Percentiles rank a stretch among this genome's conserved stretches.
Evolutionary conservation across 345 rosid genomes (phyloP).

Genomic region (Eutrema yunnanense): DNA sequence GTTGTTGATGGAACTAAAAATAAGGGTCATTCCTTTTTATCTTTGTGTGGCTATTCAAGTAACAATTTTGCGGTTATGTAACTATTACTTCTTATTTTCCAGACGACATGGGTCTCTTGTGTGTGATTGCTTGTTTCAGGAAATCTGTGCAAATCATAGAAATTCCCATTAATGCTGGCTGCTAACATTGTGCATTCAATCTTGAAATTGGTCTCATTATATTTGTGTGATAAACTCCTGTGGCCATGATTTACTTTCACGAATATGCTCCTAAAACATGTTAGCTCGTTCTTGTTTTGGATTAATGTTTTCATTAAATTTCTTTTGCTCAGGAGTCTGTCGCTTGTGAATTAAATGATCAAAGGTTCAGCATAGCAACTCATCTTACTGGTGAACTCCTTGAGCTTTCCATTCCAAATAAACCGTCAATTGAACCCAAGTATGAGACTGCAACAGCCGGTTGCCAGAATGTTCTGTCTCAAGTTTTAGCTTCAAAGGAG

Average conservation of each 20-base stretch:
- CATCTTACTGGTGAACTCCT: conserved; percentile 27
- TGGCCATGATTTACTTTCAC: neutral
- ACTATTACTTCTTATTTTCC: neutral
- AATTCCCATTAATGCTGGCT: neutral
- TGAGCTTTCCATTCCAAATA: conserved; percentile 35
- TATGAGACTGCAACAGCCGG: conserved; percentile 38
- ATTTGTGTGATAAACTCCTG: neutral
- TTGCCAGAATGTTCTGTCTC: conserved; percentile 60
- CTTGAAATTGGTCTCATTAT: neutral
- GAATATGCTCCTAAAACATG: conserved; percentile 4
- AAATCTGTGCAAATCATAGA: neutral
- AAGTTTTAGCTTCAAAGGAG: conserved; percentile 61
- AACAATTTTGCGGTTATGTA: neutral
- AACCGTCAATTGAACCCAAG: conserved; percentile 29
- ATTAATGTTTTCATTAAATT: neutral
- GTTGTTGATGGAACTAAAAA: neutral
- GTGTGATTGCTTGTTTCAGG: conserved; percentile 3
- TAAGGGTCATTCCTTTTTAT: neutral
- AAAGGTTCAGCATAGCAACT: conserved; percentile 34
- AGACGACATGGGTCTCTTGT: conserved; percentile 5
- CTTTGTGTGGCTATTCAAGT: neutral
- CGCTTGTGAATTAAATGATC: conserved; percentile 22
- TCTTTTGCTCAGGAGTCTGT: conserved; percentile 44
- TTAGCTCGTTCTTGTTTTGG: neutral
- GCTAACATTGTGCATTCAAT: neutral